phyloP scores from a whole-genome alignment of 148 eudicot species.

The Diospyros kaki region DNA sequence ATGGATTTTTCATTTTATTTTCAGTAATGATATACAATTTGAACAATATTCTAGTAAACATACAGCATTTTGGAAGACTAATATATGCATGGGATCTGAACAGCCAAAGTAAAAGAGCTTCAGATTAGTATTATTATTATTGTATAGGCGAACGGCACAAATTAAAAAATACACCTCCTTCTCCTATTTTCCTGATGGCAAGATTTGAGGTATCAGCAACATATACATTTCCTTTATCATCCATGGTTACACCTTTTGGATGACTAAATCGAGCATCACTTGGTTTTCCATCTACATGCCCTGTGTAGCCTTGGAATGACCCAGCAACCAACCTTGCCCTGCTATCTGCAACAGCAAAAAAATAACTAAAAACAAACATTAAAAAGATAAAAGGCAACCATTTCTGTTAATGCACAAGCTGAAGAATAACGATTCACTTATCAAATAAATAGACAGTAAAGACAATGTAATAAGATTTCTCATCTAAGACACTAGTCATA shows the following conservation, averaged over 20 bases:
- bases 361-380: background rate
- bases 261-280: constrained; percentile 90
- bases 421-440: constrained; percentile 1
- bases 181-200: constrained; percentile 93
- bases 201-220: constrained; percentile 90
- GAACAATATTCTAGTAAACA: constrained; percentile 4
- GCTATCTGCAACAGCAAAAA: constrained; percentile 60
- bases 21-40: background rate
- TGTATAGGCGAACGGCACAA: background rate
- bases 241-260: constrained; percentile 91
- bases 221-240: constrained; percentile 93
- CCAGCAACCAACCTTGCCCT: constrained; percentile 94
- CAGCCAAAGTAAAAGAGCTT: too few relatives aligned
- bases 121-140: background rate
- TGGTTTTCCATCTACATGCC: constrained; percentile 97
- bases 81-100: background rate
- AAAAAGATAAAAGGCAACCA: background rate
- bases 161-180: constrained; percentile 50
- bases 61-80: background rate
- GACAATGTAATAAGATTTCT: background rate
- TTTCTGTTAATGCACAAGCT: background rate
- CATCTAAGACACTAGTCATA: background rate
- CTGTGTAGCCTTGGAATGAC: constrained; percentile 95
- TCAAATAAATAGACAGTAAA: background rate
- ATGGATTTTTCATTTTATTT: background rate